These are phyloP conservation scores for Globisporangium heterothallicum DNA, from an alignment of 352 stramenopile genomes.

Conservation along the genomic window DNA sequence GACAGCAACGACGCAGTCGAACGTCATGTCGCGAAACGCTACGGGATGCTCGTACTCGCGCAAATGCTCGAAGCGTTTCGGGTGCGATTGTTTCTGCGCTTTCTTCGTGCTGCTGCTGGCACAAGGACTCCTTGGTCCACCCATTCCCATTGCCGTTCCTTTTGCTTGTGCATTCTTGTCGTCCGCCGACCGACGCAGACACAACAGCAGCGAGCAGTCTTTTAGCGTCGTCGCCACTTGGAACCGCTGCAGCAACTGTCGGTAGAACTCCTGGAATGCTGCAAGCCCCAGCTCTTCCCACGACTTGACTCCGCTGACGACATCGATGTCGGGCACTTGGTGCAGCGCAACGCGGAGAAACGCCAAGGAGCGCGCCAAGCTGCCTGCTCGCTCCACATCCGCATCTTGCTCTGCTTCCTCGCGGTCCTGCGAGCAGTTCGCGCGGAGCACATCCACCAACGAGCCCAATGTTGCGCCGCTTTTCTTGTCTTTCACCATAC, in stretches of 20 bases:
- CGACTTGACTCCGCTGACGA: conserved; percentile 18
- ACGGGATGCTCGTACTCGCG: conserved; percentile 64
- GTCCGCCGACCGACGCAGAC: conserved; percentile 41
- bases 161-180: conserved; percentile 12
- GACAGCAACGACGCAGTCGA: conserved; percentile 76
- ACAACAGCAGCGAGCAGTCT: conserved; percentile 78
- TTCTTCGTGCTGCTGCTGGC: conserved; percentile 10
- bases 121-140: conserved; percentile 6
- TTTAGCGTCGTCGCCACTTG: conserved; percentile 82
- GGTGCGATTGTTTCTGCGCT: background rate
- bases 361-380: conserved; percentile 35
- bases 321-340: conserved; percentile 30
- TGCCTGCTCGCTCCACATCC: conserved; percentile 34
- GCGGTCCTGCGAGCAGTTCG: conserved; percentile 7
- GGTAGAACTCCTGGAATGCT: conserved; percentile 48
- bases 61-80: conserved; percentile 53
- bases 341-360: conserved; percentile 45
- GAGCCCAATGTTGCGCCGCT: conserved; percentile 10
- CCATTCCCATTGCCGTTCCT: conserved; percentile 5
- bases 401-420: conserved; percentile 24
- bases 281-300: conserved; percentile 38
- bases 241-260: conserved; percentile 63
- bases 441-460: conserved; percentile 24
- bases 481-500: conserved; percentile 10
- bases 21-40: conserved; percentile 56